phyloP scores from a whole-genome alignment of 768 basidiomycete genomes.

The Hemileccinum rubropunctum region DNA sequence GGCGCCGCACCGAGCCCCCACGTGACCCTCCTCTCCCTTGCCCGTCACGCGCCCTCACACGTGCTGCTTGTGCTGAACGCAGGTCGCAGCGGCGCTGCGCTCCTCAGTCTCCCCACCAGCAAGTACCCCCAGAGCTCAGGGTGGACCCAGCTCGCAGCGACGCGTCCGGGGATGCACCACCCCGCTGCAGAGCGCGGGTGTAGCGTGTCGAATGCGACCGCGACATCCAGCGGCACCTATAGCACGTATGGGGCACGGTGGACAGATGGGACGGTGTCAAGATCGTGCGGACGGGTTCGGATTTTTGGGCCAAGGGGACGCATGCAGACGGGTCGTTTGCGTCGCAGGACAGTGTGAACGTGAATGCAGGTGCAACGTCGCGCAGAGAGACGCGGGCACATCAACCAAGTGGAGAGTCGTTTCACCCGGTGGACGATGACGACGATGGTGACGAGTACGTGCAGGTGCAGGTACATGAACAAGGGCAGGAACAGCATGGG shows the following conservation, averaged over 20 bases:
- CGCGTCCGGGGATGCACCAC: too few species aligned
- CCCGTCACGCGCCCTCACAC: constrained; percentile 64
- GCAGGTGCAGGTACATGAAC: constrained; percentile 1
- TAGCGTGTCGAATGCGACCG: constrained; percentile 12
- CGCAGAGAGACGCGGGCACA: constrained; percentile 2
- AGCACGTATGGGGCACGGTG: too few species aligned
- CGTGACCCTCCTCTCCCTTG: constrained; percentile 72
- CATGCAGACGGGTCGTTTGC: constrained; percentile 13
- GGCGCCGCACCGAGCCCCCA: constrained; percentile 53
- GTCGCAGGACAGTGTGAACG: constrained; percentile 19
- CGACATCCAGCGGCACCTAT: constrained; percentile 16
- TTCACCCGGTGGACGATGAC: constrained; percentile 32
- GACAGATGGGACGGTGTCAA: constrained; percentile 30
- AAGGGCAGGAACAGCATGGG: neutral
- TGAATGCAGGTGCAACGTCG: neutral
- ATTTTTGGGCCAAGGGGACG: constrained; percentile 68
- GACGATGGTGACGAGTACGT: constrained; percentile 16
- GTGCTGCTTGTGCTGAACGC: constrained; percentile 79
- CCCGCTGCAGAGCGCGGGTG: constrained; percentile 14
- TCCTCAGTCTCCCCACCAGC: constrained; percentile 75
- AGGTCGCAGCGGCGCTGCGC: constrained; percentile 76
- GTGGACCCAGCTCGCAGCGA: constrained; percentile 52
- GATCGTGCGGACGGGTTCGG: constrained; percentile 68
- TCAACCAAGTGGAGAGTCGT: constrained; percentile 28
- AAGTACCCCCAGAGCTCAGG: constrained; percentile 87